Percentiles rank a stretch among this genome's conserved stretches.
phyloP scores from a whole-genome alignment of 176 grass and related monocot genomes.

The Avena sativa region DNA sequence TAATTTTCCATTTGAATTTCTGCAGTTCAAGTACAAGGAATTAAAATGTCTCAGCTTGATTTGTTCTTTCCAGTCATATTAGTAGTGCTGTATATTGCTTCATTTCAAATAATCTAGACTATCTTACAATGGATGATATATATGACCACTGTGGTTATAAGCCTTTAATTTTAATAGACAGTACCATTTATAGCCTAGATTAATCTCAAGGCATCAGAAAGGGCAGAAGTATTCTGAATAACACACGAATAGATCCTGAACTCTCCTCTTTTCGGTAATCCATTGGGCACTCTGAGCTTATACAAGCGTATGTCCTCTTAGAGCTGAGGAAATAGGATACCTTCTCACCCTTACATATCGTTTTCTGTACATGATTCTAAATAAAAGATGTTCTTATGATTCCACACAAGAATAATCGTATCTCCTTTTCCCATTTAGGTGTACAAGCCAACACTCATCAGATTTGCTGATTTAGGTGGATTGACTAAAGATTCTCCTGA shows the following conservation, averaged over 20 bases:
- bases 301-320: not conserved
- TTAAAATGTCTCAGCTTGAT: not conserved
- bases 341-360: not conserved
- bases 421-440: constrained; percentile 63
- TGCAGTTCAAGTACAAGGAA: constrained; percentile 41
- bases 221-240: not conserved
- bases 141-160: constrained; percentile 7
- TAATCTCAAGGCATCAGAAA: constrained; percentile 24
- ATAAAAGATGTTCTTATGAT: constrained; percentile 33
- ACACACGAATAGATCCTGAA: constrained; percentile 7
- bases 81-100: constrained; percentile 20
- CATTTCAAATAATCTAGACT: constrained; percentile 15
- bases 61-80: constrained; percentile 18
- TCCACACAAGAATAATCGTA: not conserved
- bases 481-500: constrained; percentile 65
- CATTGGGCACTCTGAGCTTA: not conserved
- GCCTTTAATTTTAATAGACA: not conserved
- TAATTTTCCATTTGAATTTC: not conserved
- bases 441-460: constrained; percentile 81
- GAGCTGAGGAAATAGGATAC: not conserved
- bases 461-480: constrained; percentile 93
- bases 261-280: not conserved
- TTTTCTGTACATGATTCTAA: not conserved
- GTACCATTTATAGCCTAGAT: not conserved
- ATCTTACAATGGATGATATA: constrained; percentile 7